Conservation (phyloP, 805 yeast genomes). For the Kuraishia borneana region DNA sequence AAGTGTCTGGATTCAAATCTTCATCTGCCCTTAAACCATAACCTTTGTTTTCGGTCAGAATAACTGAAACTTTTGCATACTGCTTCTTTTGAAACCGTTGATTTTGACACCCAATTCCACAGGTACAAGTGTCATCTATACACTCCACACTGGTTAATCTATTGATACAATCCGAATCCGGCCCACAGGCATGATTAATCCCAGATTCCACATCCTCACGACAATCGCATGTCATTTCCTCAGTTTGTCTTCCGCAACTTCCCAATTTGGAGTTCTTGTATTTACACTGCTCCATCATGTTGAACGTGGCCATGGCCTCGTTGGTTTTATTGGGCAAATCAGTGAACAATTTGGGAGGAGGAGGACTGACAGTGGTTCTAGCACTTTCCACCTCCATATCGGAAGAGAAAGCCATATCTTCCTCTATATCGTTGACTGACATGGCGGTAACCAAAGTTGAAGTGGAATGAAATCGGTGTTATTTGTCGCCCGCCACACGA, state of each 20-base stretch:
- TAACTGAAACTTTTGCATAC: conserved; percentile 71
- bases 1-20: conserved; percentile 47
- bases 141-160: conserved; percentile 90
- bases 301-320: conserved; percentile 57
- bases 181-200: conserved; percentile 64
- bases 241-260: conserved; percentile 49
- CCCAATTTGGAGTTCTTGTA: conserved; percentile 59
- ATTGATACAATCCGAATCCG: conserved; percentile 83
- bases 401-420: no score
- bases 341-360: conserved; percentile 15
- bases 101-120: conserved; percentile 76
- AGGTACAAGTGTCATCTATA: conserved; percentile 52
- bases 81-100: conserved; percentile 76
- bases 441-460: no score
- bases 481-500: no score
- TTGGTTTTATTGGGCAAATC: conserved; percentile 46
- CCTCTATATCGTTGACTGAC: no score
- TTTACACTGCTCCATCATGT: conserved; percentile 42
- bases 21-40: conserved; percentile 73
- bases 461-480: no score
- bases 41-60: conserved; percentile 77
- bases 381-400: no score
- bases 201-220: conserved; percentile 27
- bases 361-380: conserved; percentile 1
- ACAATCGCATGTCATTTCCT: conserved; percentile 93